Conservation (phyloP, 352 stramenopile species). For the Pythium folliculosum region DNA sequence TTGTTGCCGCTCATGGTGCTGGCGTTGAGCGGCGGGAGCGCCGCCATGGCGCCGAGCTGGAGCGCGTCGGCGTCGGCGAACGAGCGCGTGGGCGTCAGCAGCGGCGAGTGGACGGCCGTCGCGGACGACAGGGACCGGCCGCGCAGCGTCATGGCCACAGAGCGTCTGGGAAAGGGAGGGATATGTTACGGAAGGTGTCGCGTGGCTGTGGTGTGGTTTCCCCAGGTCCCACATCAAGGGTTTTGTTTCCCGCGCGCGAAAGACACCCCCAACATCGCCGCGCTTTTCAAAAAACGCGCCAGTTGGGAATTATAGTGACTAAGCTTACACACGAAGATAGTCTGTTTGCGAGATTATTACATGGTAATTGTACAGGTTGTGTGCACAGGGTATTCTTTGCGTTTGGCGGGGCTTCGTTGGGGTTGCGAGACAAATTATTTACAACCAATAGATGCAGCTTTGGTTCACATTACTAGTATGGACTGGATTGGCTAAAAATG, state of each 20-base stretch:
- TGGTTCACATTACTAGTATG: too few species aligned
- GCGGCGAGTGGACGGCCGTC: slow-evolving; percentile 13
- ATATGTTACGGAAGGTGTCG: neutral
- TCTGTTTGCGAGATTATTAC: slow-evolving; percentile 8
- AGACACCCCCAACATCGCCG: neutral
- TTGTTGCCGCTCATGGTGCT: neutral
- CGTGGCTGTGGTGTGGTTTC: slow-evolving; percentile 8
- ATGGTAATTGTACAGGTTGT: neutral
- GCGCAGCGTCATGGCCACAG: slow-evolving; percentile 14
- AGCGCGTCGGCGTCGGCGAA: slow-evolving; percentile 2
- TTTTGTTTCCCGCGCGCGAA: slow-evolving; percentile 14
- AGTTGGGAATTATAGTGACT: neutral
- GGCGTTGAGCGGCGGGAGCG: slow-evolving; percentile 3
- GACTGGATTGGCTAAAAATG: too few species aligned
- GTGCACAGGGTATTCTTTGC: neutral
- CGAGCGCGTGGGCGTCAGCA: slow-evolving; percentile 13
- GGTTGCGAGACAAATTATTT: neutral
- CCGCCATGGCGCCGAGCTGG: slow-evolving; percentile 1
- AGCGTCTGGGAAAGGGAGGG: slow-evolving; percentile 10
- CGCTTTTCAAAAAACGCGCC: slow-evolving; percentile 24
- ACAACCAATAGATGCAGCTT: too few species aligned
- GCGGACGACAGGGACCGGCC: neutral
- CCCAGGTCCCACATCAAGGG: slow-evolving; percentile 16
- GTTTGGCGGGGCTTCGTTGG: neutral
- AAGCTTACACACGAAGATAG: slow-evolving; percentile 5